Conservation (phyloP, 2,329 filamentous ascomycete genomes). For the Sclerotinia borealis region DNA sequence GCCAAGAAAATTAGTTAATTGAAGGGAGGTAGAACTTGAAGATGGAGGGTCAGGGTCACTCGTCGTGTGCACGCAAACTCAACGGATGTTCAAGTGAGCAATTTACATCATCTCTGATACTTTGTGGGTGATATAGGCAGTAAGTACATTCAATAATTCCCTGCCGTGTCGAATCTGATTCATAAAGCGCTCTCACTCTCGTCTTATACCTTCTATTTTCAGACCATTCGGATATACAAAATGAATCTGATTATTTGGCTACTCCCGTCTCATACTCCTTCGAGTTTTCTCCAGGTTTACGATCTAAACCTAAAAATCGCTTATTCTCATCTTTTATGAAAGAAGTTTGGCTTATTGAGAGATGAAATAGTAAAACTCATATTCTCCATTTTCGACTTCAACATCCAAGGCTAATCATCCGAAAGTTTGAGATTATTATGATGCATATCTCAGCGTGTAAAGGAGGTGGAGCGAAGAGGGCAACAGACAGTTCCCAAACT, state of each 20-base stretch:
- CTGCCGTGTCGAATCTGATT: not conserved
- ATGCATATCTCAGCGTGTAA: too few species aligned
- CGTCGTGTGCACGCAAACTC: not conserved
- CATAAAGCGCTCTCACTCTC: not conserved
- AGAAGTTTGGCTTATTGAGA: not conserved
- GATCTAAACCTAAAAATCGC: not conserved
- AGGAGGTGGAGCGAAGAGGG: too few species aligned
- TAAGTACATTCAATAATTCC: not conserved
- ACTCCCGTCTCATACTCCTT: not conserved
- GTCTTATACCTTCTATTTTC: not conserved
- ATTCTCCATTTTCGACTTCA: too few species aligned
- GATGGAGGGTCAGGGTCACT: not conserved
- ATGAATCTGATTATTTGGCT: not conserved
- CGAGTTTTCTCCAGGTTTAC: not conserved
- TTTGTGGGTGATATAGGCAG: too few species aligned
- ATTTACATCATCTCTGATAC: not conserved
- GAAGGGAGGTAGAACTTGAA: not conserved
- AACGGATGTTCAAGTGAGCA: not conserved
- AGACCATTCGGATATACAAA: too few species aligned
- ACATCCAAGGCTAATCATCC: too few species aligned
- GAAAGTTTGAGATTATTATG: too few species aligned
- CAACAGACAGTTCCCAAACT: too few species aligned
- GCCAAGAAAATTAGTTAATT: not conserved
- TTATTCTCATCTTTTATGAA: not conserved
- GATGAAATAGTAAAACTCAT: too few species aligned